phyloP scores from a whole-genome alignment of 2,329 filamentous ascomycete species.

The Ramularia endophylla region DNA sequence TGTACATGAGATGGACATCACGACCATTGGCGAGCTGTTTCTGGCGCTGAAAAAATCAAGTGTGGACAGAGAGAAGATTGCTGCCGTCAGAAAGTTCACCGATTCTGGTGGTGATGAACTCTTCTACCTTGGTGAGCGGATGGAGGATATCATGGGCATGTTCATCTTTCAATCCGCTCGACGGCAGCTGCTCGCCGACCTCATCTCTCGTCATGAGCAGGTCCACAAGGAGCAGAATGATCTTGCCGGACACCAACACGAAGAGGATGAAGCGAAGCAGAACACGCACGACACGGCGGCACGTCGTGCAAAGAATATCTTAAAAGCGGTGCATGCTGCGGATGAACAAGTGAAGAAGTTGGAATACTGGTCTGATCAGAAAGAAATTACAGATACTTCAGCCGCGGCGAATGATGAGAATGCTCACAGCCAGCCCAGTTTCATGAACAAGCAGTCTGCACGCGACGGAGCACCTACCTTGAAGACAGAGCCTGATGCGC shows the following conservation, averaged over 20 bases:
- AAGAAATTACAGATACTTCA: constrained; percentile 32
- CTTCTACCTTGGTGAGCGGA: constrained; percentile 64
- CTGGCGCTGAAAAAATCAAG: constrained; percentile 59
- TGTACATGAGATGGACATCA: constrained; percentile 48
- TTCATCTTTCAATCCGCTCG: constrained; percentile 89
- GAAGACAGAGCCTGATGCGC: neutral
- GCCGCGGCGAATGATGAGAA: constrained; percentile 11
- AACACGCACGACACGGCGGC: constrained; percentile 32
- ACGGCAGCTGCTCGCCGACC: constrained; percentile 63
- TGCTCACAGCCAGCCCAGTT: constrained; percentile 15
- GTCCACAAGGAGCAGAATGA: constrained; percentile 46
- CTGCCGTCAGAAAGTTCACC: constrained; percentile 77
- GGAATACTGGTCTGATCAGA: constrained; percentile 78
- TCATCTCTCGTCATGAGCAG: constrained; percentile 58
- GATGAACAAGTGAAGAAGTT: constrained; percentile 74
- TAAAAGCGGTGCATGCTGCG: constrained; percentile 66
- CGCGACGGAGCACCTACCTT: constrained; percentile 6
- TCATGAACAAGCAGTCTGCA: constrained; percentile 19
- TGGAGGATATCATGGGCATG: constrained; percentile 78
- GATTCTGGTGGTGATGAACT: constrained; percentile 69
- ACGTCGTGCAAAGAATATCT: constrained; percentile 60
- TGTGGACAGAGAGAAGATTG: constrained; percentile 88
- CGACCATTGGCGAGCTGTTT: constrained; percentile 64
- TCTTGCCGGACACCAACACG: constrained; percentile 34
- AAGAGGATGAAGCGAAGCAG: constrained; percentile 39